Base-by-base conservation (phyloP, 257 asterid species). In the Petunia secreta region DNA sequence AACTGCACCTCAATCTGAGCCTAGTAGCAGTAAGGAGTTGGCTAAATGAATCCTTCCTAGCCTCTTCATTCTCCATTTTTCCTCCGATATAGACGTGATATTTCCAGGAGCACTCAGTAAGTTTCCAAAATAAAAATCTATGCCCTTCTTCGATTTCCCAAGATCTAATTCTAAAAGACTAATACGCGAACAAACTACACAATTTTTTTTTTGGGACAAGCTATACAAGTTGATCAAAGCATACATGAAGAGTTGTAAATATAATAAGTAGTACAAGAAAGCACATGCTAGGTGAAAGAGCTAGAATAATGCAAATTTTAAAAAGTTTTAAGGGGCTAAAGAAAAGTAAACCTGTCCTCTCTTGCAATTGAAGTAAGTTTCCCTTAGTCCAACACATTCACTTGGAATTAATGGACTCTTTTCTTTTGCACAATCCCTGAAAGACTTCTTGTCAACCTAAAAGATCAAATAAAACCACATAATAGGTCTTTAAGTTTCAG, bases 341-440 rank as follows among this genome's bases (percentile, higher is more conserved):
- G 8, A 6, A 37, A 60, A 8, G 76, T 82, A 75, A 84, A 85
- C 99, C 93, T 93, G 99, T 76, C 98, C 99, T 87, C 99, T 92
- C 86, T 95, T 93, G 92, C 98, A 95, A 83, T 92, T 95, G 92
- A 92, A 95, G 82, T 92, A 95, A 1, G 99, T 95, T 86, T 95
- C 99, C 83, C 99, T 87, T 8, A 95, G 80, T 25, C 97, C 99
- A 66, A 91, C 97, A 63, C 99, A 95, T 85, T 93, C 96, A 68
- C 91, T 91, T 4, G 98, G 90, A 81, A 95, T 92, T 6, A 81
- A 81, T 8, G 98, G 98, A 86, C 90, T 87, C 81, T 84, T 87
- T 86, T 92, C 97, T 78, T 91, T 92, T 0, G 95, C 95, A 68
- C 99, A 95, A 39, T 95, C 99, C 68, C 97, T 89, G 81, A 83